A percentile compares a stretch with the other conserved stretches of the same genome.
These are phyloP conservation scores for Aspergillus unguis DNA, from an alignment of 2,329 filamentous ascomycete species.

Conservation along the genomic window DNA sequence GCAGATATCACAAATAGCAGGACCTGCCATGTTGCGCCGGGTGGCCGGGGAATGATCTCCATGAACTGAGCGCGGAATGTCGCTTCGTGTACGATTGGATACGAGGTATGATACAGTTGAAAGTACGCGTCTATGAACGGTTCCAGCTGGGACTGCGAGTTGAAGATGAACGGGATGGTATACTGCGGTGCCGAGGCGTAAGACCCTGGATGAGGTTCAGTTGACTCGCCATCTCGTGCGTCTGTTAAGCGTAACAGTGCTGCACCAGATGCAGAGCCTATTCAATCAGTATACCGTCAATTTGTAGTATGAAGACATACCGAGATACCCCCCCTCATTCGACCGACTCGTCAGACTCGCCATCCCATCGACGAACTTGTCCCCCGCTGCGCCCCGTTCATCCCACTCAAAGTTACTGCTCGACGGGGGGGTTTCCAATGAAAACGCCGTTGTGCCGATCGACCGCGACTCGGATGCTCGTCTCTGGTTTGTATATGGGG, in stretches of 20 bases:
- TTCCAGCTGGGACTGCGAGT: not conserved
- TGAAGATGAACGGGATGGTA: not conserved
- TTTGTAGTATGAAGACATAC: not conserved
- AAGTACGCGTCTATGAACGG: slow-evolving; percentile 35
- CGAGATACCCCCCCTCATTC: not conserved
- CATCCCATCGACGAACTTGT: not conserved
- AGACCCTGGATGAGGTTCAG: not conserved
- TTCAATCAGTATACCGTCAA: not conserved
- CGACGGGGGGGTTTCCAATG: not conserved
- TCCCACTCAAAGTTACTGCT: not conserved
- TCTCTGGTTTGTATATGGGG: not conserved
- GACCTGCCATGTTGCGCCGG: slow-evolving; percentile 32
- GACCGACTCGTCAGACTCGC: not conserved
- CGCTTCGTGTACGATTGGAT: slow-evolving; percentile 41
- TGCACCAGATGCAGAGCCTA: not conserved
- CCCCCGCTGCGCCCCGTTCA: not conserved
- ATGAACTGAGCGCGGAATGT: slow-evolving; percentile 40
- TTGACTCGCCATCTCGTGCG: not conserved
- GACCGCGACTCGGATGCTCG: not conserved
- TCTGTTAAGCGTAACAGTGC: not conserved
- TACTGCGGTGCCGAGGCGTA: not conserved
- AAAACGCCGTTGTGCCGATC: not conserved
- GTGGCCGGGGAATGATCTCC: slow-evolving; percentile 33
- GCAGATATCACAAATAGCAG: slow-evolving; percentile 36
- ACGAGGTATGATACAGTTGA: slow-evolving; percentile 34